Percentiles rank a stretch among this genome's conserved stretches.
phyloP scores from a whole-genome alignment of 352 stramenopile genomes.

The Pythium oligandrum region DNA sequence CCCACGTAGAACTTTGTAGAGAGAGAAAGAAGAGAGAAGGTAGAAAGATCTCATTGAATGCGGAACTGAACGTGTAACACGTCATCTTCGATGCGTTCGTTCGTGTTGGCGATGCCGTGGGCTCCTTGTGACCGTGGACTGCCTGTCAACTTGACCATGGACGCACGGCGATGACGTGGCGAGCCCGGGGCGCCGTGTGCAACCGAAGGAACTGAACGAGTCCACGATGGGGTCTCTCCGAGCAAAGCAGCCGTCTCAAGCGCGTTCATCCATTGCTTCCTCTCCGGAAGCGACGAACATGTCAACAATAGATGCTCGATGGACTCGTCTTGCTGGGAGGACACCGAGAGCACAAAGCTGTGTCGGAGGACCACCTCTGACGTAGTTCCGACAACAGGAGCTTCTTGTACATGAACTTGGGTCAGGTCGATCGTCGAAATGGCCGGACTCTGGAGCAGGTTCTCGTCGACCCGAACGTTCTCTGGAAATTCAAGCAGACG shows the following conservation, averaged over 20 bases:
- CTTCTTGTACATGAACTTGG: constrained; percentile 1
- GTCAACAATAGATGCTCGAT: no score
- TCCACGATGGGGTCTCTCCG: constrained; percentile 3
- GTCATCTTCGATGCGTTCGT: constrained; percentile 4
- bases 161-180: constrained; percentile 1
- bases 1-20: not conserved
- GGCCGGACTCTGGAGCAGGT: no score
- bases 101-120: no score
- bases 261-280: constrained; percentile 42
- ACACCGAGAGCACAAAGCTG: constrained; percentile 29
- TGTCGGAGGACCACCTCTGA: constrained; percentile 24
- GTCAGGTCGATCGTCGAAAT: not conserved
- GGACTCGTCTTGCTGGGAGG: no score
- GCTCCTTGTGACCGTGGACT: no score
- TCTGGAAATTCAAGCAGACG: constrained; percentile 31
- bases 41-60: constrained; percentile 20
- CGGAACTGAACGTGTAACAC: constrained; percentile 46
- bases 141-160: no score
- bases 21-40: not conserved
- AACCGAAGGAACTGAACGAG: constrained; percentile 8
- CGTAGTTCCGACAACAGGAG: constrained; percentile 8
- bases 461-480: constrained; percentile 16
- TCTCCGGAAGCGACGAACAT: constrained; percentile 25
- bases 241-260: constrained; percentile 17
- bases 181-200: constrained; percentile 11